Evolutionary conservation across 1,139 yeast genomes (phyloP), one percentile per base, ranked within the genome.

Genomic region (Geotrichum macrosporum): DNA sequence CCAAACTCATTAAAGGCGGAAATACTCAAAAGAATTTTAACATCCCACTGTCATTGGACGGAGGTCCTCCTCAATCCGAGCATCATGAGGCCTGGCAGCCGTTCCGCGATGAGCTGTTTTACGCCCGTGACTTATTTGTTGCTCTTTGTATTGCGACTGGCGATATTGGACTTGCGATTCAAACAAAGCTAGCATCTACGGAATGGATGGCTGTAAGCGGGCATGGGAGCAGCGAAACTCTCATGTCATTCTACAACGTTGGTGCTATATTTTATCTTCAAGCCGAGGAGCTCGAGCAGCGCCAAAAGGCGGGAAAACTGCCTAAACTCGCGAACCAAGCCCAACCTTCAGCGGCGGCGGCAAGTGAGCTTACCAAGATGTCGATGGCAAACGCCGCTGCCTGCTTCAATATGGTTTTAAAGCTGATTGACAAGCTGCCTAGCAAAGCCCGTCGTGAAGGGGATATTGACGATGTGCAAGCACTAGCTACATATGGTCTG

Each of bases 401-500:
- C 2, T 56, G 63, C 41, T 62, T 55, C 50, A 46, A 51, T 5
- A 55, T 50, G 10, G 81, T 83, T 21, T 64, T 81, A 26, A 71
- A 70, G 31, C 76, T 78, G 38, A 74, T 83, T 3, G 78, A 76
- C 53, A 66, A 71, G 31, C 61, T 78, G 8, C 78, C 81, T 2
- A 66, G 71, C 35, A 60, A 59, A 20, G 68, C 67, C 30, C 66
- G 74, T 32, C 65, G 76, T 16, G 73, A 73, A 27, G 66, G 68
- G 5, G 68, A 71, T 15, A 72, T 76, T 5, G 72, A 74, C 6
- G 87, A 85, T 54, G 80, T 84, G 2, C 78, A 82, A 29, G 95
- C 95, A 0, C 70, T 87, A 59, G 80, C 95, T 0, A 79, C 87
- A 0, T 89, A 86, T 60, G 94, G 95, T 0, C 69, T 85, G 36